Evolutionary conservation across 495 filamentous ascomycete genomes (phyloP), one percentile per base, ranked within the genome.

Genomic region (Aspergillus coremiiformis): DNA sequence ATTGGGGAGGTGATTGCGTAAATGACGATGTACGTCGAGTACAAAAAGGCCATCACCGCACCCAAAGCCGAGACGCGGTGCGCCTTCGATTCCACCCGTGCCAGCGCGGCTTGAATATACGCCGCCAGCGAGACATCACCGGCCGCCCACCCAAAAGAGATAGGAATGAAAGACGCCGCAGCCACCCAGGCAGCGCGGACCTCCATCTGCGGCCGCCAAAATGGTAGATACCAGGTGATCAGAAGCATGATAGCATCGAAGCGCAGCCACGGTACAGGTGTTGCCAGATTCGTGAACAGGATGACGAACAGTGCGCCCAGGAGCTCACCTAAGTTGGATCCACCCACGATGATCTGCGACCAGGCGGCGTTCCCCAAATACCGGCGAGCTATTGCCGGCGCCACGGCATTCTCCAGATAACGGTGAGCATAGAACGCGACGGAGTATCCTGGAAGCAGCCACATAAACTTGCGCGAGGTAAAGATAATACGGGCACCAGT

Each of bases 41-140:
- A 72, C 33, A 75, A 51, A 51, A 76, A 74, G 0, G 70, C 72
- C 70, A 75, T 75, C 49, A 76, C 69, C 4, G 73, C 72, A 7
- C 70, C 70, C 14, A 75, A 61, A 6, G 72, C 60, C 24, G 72
- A 76, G 14, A 76, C 69, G 23, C 75, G 66, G 14, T 52, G 57
- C 14, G 65, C 60, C 44, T 59, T 63, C 6, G 60, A 60, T 46
- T 75, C 72, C 14, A 66, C 44, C 2, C 68, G 45, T 2, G 67
- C 53, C 7, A 76, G 61, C 19, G 62, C 60, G 9, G 70, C 69
- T 57, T 76, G 73, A 45, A 73, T 72, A 44, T 75, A 74, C 3
- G 73, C 71, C 0, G 68, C 68, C 1, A 75, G 58, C 3, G 68
- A 71, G 8, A 75, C 70, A 51, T 76, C 71, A 2, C 71, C 73